Conservation (phyloP, 2,329 filamentous ascomycete species). For the Epichloe glyceriae region DNA sequence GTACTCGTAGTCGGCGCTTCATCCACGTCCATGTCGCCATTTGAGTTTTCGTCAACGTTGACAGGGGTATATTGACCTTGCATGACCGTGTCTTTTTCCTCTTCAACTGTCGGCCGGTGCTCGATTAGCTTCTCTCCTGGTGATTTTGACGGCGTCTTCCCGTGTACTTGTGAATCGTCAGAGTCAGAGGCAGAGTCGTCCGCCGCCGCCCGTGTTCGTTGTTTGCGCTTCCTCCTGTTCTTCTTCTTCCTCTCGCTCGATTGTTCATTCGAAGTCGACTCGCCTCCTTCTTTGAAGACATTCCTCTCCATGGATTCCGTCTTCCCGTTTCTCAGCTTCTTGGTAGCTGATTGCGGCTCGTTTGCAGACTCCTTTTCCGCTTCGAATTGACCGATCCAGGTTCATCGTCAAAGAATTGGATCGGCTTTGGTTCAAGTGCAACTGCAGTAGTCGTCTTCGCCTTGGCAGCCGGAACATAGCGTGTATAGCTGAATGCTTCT, state of each 20-base stretch:
- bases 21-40: slow-evolving; percentile 1
- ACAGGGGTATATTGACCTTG: not conserved
- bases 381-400: slow-evolving; percentile 16
- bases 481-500: slow-evolving; percentile 22
- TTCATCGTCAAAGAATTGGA: slow-evolving; percentile 19
- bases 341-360: slow-evolving; percentile 19
- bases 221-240: slow-evolving; percentile 23
- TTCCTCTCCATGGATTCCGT: slow-evolving; percentile 5
- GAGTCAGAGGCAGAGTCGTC: slow-evolving; percentile 8
- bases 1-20: not conserved
- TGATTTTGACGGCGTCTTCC: not conserved
- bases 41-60: not conserved
- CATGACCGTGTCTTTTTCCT: not conserved
- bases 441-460: slow-evolving; percentile 5
- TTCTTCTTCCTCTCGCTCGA: slow-evolving; percentile 12
- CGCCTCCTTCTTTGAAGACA: slow-evolving; percentile 8
- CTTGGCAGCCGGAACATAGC: slow-evolving; percentile 27
- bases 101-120: not conserved
- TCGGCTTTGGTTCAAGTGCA: slow-evolving; percentile 3
- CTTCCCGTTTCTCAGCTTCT: slow-evolving; percentile 18
- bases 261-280: not conserved
- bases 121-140: not conserved
- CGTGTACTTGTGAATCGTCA: slow-evolving; percentile 8
- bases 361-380: slow-evolving; percentile 23
- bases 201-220: slow-evolving; percentile 18